Evolutionary conservation across 306 rosid species (phyloP), one percentile per base, ranked within the genome.

Genomic region (Inga oerstediana): DNA sequence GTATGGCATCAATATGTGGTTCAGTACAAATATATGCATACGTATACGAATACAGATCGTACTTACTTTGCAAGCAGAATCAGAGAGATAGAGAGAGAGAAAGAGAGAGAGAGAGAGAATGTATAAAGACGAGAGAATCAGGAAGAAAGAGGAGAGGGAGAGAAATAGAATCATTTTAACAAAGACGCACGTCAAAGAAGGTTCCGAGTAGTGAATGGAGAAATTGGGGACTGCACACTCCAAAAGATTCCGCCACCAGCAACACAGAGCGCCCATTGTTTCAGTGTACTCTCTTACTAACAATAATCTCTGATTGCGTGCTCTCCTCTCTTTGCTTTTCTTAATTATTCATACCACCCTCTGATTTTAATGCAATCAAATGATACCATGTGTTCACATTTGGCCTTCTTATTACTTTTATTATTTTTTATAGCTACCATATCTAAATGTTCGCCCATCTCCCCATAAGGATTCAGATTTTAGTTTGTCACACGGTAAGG

Each of bases 151-250:
- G 74, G 16, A 45, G 44, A 62, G 79, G 22, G 45, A 2, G 16
- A 61, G 84, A 72, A 7, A 46, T 24, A 78, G 80, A 64, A 74
- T 81, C 80, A 65, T 64, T 64, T 81, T 37, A 19, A 74, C 59
- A 5, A 35, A 5, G 14, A 62, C 5, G 75, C 75, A 74, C 80
- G 84, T 74, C 79, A 74, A 81, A 49, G 80, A 81, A 81, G 67
- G 45, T 65, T 81, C 75, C 75, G 66, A 64, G 66, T 22, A 34
- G 43, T 62, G 74, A 72, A 72, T n/a, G 15, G 9, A 64, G 74
- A 65, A 45, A 11, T 59, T 58, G 64, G 27, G 61, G 10, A 19
- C 49, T 32, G 49, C 65, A 70, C 52, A 24, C 77, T 41, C 72
- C 79, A 80, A 69, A 79, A 72, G 61, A 61, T 27, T 56, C 82